Evolutionary conservation across 371 early-diverging fungal species (phyloP), one percentile per base, ranked within the genome.

Genomic region (Mucor sp.): DNA sequence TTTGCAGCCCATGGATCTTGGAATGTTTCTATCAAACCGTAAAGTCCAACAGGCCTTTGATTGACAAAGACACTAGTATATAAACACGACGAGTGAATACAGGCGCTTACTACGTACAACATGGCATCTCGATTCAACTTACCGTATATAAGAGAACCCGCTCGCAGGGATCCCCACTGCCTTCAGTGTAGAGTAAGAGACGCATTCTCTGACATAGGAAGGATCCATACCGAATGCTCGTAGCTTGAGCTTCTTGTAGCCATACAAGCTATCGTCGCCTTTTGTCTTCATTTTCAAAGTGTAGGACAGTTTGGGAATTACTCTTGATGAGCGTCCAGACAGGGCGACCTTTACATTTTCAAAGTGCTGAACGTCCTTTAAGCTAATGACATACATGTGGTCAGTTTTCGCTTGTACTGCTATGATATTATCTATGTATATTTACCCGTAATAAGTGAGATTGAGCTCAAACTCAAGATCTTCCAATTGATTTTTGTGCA

Each of bases 221-320:
- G 83, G 77, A 33, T 86, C 86, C 8, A 68, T 72, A 2, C 76
- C 75, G 60, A 73, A 55, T 32, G 86, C 72, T 17, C 86, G 79
- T n/a, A 86, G 25, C 63, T 86, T 86, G 58, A 86, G 9, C 32
- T 83, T 78, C 56, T 79, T 78, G 8, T 74, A 79, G 17, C 76
- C 80, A 50, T 75, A 80, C 7, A 83, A 65, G 35, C 25, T 37
- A 28, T 27, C 39, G n/a, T 33, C 7, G 11, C n/a, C 55, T 11
- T 61, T 66, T 4, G 68, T 66, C 1, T 63, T 62, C 21, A 78
- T 15, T 6, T 65, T 70, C 14, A 78, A 12, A 2, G 50, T 62
- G 48, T 75, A 78, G 3, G 73, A 65, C 1, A 69, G 19, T 28
- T 75, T 75, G 19, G 75, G 73, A 6, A 68, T 56, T 12, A 15